Evolutionary conservation across 805 yeast species (phyloP), one percentile per base, ranked within the genome.

Genomic region (Sporopachydermia quercuum): DNA sequence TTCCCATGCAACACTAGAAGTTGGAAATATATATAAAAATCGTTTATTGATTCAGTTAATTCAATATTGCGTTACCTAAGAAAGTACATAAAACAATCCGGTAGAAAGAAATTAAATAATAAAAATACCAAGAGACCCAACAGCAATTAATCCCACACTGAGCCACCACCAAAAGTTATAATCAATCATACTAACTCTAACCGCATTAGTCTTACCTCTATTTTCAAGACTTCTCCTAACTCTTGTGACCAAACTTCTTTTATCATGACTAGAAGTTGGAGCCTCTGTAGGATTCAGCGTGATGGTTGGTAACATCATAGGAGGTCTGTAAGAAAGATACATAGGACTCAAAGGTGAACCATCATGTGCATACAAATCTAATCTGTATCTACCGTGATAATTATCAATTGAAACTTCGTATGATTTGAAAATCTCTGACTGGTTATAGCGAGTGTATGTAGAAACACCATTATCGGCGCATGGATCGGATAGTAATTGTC

Each of bases 271-370:
- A 3, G 48, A 48, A 4, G 45, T 14, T 3, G 19, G 42, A 19
- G 47, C 43, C 36, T 65, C 63, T 2, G 94, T 82, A 16, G 98
- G 98, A 58, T 87, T 89, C 67, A 91, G 63, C 0, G 96, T 87
- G 40, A 56, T 61, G 1, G 97, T 91, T 16, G 98, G 98, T 44
- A 91, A 72, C 98, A 91, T 91, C 72, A 81, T 69, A 5, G 98
- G 93, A 4, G 98, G 98, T 50, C 72, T 71, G 64, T 87, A 91
- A 2, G 93, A 95, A 57, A 91, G 68, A 59, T 85, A 91, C 51
- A 91, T 58, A 1, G 98, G 97, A 48, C 85, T 89, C 66, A 80
- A 60, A 36, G 75, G 75, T 14, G 82, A 57, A 14, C 96, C 96
- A 35, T 63, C 65, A 36, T 16, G 14, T 61, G 78, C 76, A 60